Base-by-base conservation (phyloP, 164 flowering plant genomes). In the Chloranthus sessilifolius region DNA sequence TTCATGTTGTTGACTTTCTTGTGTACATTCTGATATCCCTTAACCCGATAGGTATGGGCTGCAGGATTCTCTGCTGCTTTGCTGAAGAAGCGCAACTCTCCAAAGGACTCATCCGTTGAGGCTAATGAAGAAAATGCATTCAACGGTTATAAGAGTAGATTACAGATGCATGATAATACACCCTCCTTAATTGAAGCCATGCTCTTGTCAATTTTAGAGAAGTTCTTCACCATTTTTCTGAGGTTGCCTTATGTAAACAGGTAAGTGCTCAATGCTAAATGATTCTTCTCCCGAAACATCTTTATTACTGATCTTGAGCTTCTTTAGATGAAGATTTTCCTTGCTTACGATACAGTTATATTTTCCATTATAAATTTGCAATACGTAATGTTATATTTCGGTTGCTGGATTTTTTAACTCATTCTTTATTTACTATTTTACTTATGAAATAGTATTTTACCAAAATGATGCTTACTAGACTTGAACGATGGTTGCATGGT, bases 51-150 rank as follows among this genome's bases (percentile, higher is more conserved):
- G 99, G 91, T 92, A 14, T 92, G 97, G 97, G 97, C 99, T 28
- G 91, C 94, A 59, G 97, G 99, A 41, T 92, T 88, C 62, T 48
- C 84, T 56, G 78, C 95, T 47, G 99, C 99, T 25, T 10, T 92
- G 54, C 62, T 92, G 52, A 86, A 82, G 77, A 86, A 86, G 58
- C 80, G 69, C 44, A 84, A 77, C 68, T 70, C 84, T 35, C 53
- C 69, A 11, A 59, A 72, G 47, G 39, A 59, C 37, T 45, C 78
- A 48, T 50, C 57, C 34, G 57, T 27, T 22, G 73, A 58, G 35
- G 55, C 42, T 16, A 49, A 29, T 41, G 72, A 66, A 48, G 31
- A 46, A 45, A 55, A 62, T 58, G 64, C 31, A 48, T 35, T 40
- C 33, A 61, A 61, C 56, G 55, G n/a, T 30, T 49, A 51, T 53